phyloP scores from a whole-genome alignment of 306 rosid genomes.

The Dryas octopetala region DNA sequence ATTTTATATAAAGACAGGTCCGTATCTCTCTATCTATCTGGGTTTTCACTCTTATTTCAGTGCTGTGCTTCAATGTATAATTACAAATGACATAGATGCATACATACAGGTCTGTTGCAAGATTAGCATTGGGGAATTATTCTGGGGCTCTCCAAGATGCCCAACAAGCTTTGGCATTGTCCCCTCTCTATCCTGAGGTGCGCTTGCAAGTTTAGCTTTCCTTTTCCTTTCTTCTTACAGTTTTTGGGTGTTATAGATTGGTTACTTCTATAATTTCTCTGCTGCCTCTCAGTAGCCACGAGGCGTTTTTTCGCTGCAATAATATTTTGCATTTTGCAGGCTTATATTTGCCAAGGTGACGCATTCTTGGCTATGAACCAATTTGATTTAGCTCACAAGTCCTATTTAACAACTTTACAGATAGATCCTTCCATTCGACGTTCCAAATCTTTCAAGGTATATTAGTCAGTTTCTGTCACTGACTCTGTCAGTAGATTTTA shows the following conservation, averaged over 20 bases:
- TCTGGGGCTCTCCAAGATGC: constrained; percentile 77
- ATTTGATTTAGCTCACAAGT: constrained; percentile 62
- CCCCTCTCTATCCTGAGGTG: constrained; percentile 71
- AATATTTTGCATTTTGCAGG: constrained; percentile 49
- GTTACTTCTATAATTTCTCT: neutral
- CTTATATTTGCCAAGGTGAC: constrained; percentile 78
- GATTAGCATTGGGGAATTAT: constrained; percentile 64
- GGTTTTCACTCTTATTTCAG: neutral
- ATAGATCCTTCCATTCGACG: constrained; percentile 74
- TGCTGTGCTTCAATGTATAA: neutral
- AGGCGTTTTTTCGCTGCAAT: neutral
- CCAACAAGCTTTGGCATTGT: constrained; percentile 56
- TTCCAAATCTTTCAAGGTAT: constrained; percentile 81
- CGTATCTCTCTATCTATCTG: neutral
- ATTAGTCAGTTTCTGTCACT: neutral
- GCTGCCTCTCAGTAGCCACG: neutral
- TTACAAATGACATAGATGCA: neutral
- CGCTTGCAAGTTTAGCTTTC: constrained; percentile 3
- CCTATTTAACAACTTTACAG: constrained; percentile 60
- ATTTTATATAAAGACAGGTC: constrained; percentile 67
- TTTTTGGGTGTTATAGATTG: too few relatives aligned
- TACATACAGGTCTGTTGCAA: constrained; percentile 60
- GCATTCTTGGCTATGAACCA: constrained; percentile 58
- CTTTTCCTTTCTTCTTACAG: too few relatives aligned
- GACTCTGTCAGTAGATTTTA: neutral